Percentiles rank a stretch among this genome's conserved stretches.
Evolutionary conservation across 164 flowering plant species (phyloP).

Genomic region (Aristolochia californica): DNA sequence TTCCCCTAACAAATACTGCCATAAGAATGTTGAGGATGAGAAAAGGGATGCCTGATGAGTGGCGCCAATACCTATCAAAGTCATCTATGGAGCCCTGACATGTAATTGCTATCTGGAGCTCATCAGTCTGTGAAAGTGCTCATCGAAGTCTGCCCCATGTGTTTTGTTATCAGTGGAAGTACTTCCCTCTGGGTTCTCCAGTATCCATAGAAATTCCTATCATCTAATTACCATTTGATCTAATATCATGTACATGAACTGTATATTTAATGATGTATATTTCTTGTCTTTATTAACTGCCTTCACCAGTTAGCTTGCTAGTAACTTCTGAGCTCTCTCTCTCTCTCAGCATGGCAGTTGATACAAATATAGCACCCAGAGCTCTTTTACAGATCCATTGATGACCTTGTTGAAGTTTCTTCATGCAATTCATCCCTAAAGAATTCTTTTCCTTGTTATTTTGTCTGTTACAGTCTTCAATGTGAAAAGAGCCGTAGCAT

Average conservation of each 20-base stretch:
- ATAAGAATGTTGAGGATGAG: constrained; percentile 49
- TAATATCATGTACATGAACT: neutral
- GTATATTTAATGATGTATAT: too few relatives aligned
- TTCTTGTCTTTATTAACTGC: neutral
- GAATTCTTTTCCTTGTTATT: too few relatives aligned
- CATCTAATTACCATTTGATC: neutral
- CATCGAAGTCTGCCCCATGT: neutral
- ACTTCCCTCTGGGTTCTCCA: neutral
- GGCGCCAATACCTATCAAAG: constrained; percentile 67
- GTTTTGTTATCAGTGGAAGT: neutral
- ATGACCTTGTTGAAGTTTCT: too few relatives aligned
- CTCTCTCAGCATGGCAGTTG: too few relatives aligned
- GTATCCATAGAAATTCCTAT: too few relatives aligned
- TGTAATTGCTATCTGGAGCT: constrained; percentile 1
- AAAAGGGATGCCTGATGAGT: constrained; percentile 68
- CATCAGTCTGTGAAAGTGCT: neutral
- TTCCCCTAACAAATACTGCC: constrained; percentile 68
- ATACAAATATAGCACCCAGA: too few relatives aligned
- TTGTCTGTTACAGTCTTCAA: too few relatives aligned
- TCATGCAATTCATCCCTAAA: too few relatives aligned
- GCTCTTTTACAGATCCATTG: too few relatives aligned
- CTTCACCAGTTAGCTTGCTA: too few relatives aligned
- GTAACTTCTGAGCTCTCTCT: too few relatives aligned
- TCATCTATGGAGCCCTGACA: constrained; percentile 27
- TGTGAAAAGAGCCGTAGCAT: too few relatives aligned